Evolutionary conservation across 2,329 filamentous ascomycete species (phyloP).

Genomic region (Curvularia sp.): DNA sequence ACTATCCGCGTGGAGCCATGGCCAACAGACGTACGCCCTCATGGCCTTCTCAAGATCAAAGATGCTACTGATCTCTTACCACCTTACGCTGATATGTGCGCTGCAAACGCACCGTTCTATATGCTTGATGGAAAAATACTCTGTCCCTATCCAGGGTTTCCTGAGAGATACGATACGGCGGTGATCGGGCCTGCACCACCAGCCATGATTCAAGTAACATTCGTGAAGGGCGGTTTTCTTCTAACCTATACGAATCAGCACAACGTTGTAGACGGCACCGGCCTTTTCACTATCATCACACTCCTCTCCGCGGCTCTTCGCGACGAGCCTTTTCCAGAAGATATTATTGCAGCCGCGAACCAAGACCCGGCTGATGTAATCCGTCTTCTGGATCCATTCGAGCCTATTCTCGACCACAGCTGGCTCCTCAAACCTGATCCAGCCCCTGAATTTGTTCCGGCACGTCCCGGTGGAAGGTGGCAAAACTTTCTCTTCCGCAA

Average conservation of each 20-base stretch:
- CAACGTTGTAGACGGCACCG: not conserved
- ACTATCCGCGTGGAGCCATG: not conserved
- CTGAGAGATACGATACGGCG: not conserved
- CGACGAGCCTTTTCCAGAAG: constrained; percentile 3
- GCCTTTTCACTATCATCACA: constrained; percentile 1
- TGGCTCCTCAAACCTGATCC: constrained; percentile 1
- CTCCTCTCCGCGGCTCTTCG: constrained; percentile 4
- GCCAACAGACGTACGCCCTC: not conserved
- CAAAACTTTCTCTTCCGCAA: constrained; percentile 1
- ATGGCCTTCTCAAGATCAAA: constrained; percentile 2
- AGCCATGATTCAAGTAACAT: constrained; percentile 2
- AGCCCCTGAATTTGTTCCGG: not conserved
- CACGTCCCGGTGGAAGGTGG: not conserved
- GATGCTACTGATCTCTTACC: not conserved
- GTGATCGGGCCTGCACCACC: not conserved
- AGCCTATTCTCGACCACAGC: constrained; percentile 2
- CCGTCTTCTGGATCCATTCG: constrained; percentile 1
- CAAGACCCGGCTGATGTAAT: not conserved
- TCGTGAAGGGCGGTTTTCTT: not conserved
- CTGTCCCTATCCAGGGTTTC: not conserved
- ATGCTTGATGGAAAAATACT: constrained; percentile 1
- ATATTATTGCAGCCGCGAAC: constrained; percentile 1
- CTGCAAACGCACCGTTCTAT: not conserved
- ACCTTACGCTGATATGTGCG: not conserved
- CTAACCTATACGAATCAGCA: constrained; percentile 3